Evolutionary conservation across 2,329 filamentous ascomycete genomes (phyloP).

Genomic region (Clarireedia sp.): DNA sequence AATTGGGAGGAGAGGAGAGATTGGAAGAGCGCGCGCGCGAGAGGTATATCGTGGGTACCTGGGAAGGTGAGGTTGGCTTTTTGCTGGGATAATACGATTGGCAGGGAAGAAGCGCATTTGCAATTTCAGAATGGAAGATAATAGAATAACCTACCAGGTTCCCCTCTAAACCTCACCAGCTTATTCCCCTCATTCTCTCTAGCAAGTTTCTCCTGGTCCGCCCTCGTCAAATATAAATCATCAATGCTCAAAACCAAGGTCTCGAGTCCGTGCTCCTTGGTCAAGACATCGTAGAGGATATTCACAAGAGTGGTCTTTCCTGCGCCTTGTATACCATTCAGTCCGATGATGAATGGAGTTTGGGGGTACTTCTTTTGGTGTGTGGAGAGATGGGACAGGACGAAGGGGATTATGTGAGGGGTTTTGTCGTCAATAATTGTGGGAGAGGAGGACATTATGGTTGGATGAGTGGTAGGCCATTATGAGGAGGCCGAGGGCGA

Average conservation of each 20-base stretch:
- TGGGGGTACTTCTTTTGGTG: conserved; percentile 24
- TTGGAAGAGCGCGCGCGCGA: conserved; percentile 46
- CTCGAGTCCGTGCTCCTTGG: conserved; percentile 42
- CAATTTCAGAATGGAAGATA: not conserved
- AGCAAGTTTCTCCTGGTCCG: conserved; percentile 46
- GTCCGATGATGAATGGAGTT: conserved; percentile 70
- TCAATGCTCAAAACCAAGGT: conserved; percentile 57
- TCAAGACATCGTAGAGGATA: conserved; percentile 49
- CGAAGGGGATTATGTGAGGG: conserved; percentile 69
- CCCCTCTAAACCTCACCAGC: conserved; percentile 57
- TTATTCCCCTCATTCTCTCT: conserved; percentile 47
- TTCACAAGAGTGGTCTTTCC: conserved; percentile 85
- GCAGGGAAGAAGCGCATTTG: not conserved
- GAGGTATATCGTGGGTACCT: conserved; percentile 54
- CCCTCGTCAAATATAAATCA: conserved; percentile 60
- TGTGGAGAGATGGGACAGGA: conserved; percentile 53
- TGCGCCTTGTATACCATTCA: conserved; percentile 86
- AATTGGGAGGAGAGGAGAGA: conserved; percentile 39
- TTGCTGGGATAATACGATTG: not conserved
- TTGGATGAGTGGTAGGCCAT: not conserved
- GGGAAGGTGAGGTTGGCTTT: not conserved
- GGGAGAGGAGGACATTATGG: conserved; percentile 13
- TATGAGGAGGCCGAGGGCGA: not conserved
- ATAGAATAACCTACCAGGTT: conserved; percentile 40
- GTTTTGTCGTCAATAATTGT: conserved; percentile 69